Base-by-base conservation (phyloP, 169 alveolate species). In the Plasmodium blacklocki region DNA sequence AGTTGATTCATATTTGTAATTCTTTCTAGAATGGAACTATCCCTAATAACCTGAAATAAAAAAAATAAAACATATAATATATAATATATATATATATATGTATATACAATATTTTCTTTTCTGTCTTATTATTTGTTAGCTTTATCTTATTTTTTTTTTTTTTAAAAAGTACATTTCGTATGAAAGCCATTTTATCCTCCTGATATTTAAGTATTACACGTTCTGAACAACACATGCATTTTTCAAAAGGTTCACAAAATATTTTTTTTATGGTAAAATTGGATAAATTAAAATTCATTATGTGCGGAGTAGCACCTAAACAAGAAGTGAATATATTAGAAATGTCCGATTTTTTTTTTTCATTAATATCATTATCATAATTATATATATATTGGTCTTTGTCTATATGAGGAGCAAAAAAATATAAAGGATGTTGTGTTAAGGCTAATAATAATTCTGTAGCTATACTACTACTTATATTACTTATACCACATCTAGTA, bases 271-370 rank as follows among this genome's bases (percentile, higher is more conserved):
- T 66, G 0, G 93, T 54, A 59, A 87, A 71, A 47, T 94, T 93
- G 12, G 96, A 75, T 50, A 94, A 50, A 21, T 85, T 91, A 76
- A 92, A 78, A 14, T 89, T 74, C 11, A 94, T 23, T 14, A 94
- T 88, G 58, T 94, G 96, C 0, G 96, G 95, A 9, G 93, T 87
- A 29, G 92, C 88, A 11, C 95, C 95, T n/a, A 94, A 78, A 54
- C 96, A 92, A 1, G 93, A 83, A 32, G 50, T 39, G 56, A 78
- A 70, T 9, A 70, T 23, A 66, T 78, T 78, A 29, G 89, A 64
- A 50, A 29, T 7, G n/a, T 54, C 70, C 0, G 12, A 49, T 14
- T 78, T 78, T n/a, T 32, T 59, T 29, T 19, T n/a, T 21, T 43
- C 14, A 11, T 58, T 4, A 2, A 67, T 32, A 32, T 58, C 6